These are phyloP conservation scores for Mortierella sp. DNA, from an alignment of 371 early-diverging fungal species.

Conservation along the genomic window DNA sequence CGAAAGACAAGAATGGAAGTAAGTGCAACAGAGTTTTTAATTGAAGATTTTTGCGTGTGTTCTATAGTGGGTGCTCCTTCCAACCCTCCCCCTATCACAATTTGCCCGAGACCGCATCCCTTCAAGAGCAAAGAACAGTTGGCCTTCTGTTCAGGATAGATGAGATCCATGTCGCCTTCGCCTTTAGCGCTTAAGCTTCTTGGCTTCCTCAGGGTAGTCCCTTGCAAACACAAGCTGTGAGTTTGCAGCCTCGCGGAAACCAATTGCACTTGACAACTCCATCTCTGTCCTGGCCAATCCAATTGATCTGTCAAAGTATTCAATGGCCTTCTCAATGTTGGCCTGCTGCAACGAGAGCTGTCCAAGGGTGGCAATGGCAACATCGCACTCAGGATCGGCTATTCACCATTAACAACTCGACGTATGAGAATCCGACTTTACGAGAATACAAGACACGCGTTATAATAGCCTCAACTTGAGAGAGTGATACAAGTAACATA, in stretches of 20 bases:
- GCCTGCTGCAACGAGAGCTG: conserved; percentile 91
- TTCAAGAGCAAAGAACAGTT: background rate
- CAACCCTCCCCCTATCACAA: too few species aligned
- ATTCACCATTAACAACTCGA: background rate
- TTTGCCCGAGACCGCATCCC: too few species aligned
- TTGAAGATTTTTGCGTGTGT: too few species aligned
- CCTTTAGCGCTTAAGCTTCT: conserved; percentile 40
- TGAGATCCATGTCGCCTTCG: background rate
- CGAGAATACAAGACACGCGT: too few species aligned
- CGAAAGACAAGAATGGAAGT: background rate
- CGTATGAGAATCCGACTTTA: background rate
- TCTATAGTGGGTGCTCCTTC: too few species aligned
- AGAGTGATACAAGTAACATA: conserved; percentile 18
- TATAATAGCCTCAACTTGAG: too few species aligned
- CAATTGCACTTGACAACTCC: conserved; percentile 89
- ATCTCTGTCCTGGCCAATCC: conserved; percentile 89
- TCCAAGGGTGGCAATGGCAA: conserved; percentile 92
- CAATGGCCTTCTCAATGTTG: conserved; percentile 85
- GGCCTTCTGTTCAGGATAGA: background rate
- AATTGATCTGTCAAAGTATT: conserved; percentile 85
- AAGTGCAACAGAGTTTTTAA: too few species aligned
- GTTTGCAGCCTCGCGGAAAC: conserved; percentile 57
- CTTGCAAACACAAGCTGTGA: conserved; percentile 55
- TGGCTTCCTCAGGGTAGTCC: conserved; percentile 53
- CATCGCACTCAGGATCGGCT: conserved; percentile 94